These are phyloP conservation scores for Xylariaceae sp. DNA, from an alignment of 2,329 filamentous ascomycete species.

Conservation along the genomic window DNA sequence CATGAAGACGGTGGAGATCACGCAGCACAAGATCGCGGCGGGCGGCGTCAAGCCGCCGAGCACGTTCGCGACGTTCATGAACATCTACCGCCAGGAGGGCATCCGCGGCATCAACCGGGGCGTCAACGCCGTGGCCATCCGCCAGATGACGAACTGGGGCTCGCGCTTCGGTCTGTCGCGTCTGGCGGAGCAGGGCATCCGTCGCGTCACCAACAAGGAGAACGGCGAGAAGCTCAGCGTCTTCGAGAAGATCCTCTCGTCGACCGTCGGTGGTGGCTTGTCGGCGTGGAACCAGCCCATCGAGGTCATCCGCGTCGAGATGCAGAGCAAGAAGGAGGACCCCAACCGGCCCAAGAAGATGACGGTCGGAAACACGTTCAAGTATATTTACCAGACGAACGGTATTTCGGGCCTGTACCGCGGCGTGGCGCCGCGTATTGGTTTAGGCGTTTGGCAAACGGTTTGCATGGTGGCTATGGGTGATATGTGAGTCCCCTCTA, in stretches of 20 bases:
- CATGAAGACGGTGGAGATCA: conserved; percentile 99
- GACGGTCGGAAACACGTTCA: conserved; percentile 81
- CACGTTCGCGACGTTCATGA: conserved; percentile 93
- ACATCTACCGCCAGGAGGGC: conserved; percentile 92
- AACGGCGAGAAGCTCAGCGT: conserved; percentile 71
- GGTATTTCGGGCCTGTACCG: conserved; percentile 91
- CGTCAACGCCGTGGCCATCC: conserved; percentile 96
- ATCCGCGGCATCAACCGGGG: conserved; percentile 96
- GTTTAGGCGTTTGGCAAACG: conserved; percentile 96
- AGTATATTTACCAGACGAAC: conserved; percentile 87
- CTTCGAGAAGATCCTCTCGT: conserved; percentile 83
- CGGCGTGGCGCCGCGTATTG: conserved; percentile 88
- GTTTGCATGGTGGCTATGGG: conserved; percentile 99
- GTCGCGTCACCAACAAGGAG: conserved; percentile 70
- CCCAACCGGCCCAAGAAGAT: conserved; percentile 98
- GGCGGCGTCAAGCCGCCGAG: conserved; percentile 77
- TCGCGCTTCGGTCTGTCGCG: conserved; percentile 90
- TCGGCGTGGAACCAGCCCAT: conserved; percentile 99
- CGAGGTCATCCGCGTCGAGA: conserved; percentile 98
- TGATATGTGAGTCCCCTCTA: conserved; percentile 69
- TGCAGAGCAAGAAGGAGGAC: conserved; percentile 98
- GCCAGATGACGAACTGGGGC: conserved; percentile 99
- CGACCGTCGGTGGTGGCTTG: conserved; percentile 83
- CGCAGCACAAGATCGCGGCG: conserved; percentile 90
- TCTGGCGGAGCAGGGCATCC: conserved; percentile 85